Evolutionary conservation across 202 grass and related monocot species (phyloP).

Genomic region (Musa balbisiana): DNA sequence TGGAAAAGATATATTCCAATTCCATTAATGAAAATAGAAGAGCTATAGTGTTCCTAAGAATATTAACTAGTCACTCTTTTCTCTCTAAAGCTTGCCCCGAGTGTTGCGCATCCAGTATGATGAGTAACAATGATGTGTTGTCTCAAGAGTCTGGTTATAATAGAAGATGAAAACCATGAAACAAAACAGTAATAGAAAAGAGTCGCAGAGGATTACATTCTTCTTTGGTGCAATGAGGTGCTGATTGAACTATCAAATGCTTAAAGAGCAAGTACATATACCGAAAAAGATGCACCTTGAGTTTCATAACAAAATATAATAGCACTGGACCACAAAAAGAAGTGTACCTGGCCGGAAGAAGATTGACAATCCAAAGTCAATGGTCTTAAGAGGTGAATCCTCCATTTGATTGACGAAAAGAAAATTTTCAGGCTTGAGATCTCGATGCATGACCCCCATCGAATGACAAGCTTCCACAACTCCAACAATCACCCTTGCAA

Average conservation of each 20-base stretch:
- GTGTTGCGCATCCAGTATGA: no score
- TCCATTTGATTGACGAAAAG: neutral
- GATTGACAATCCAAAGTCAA: slow-evolving; percentile 1
- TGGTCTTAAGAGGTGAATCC: neutral
- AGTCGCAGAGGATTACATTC: no score
- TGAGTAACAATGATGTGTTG: no score
- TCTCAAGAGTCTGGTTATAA: no score
- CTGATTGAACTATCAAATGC: no score
- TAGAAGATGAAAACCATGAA: no score
- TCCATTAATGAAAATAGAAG: neutral
- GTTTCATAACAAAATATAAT: neutral
- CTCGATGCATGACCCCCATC: slow-evolving; percentile 1
- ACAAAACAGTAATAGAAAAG: no score
- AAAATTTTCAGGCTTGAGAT: slow-evolving; percentile 3
- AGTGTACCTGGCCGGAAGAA: neutral
- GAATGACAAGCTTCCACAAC: neutral
- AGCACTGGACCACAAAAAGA: neutral
- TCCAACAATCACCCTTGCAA: neutral
- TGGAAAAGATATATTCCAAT: neutral
- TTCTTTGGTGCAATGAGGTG: no score
- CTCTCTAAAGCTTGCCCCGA: no score
- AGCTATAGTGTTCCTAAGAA: no score
- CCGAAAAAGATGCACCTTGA: neutral
- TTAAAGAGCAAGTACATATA: neutral
- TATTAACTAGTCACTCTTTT: no score